Evolutionary conservation across 208 protist genomes (phyloP).

Genomic region (Leishmania tarentolae): DNA sequence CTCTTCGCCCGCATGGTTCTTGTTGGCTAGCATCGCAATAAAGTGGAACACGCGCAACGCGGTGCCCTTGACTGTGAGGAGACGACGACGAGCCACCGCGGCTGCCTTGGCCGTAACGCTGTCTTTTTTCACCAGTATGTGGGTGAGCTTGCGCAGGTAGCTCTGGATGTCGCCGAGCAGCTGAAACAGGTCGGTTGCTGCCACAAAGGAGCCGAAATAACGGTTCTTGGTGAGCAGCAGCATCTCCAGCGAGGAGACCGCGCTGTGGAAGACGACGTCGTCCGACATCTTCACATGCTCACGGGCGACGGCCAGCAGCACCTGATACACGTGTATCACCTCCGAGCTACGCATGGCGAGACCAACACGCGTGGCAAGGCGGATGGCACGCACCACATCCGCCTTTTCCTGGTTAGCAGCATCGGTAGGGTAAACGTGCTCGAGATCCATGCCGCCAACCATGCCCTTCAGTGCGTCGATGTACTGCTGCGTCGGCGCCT

Average conservation of each 20-base stretch:
- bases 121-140: constrained; percentile 51
- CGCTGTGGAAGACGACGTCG: constrained; percentile 77
- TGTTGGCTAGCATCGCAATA: constrained; percentile 79
- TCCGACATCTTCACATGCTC: constrained; percentile 82
- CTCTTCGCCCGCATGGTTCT: constrained; percentile 86
- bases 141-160: constrained; percentile 80
- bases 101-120: constrained; percentile 49
- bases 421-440: constrained; percentile 80
- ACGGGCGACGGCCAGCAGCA: constrained; percentile 82
- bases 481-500: constrained; percentile 86
- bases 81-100: constrained; percentile 53
- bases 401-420: constrained; percentile 76
- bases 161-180: constrained; percentile 88
- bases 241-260: constrained; percentile 68
- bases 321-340: constrained; percentile 83
- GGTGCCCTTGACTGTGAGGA: constrained; percentile 63
- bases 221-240: constrained; percentile 82
- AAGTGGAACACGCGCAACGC: constrained; percentile 86
- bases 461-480: constrained; percentile 83
- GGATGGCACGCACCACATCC: constrained; percentile 79
- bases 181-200: constrained; percentile 74
- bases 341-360: constrained; percentile 63
- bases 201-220: constrained; percentile 82
- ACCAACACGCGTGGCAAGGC: constrained; percentile 68
- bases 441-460: constrained; percentile 83